Conservation (phyloP, 108 stramenopile genomes). For the Skeletonema costatum region DNA sequence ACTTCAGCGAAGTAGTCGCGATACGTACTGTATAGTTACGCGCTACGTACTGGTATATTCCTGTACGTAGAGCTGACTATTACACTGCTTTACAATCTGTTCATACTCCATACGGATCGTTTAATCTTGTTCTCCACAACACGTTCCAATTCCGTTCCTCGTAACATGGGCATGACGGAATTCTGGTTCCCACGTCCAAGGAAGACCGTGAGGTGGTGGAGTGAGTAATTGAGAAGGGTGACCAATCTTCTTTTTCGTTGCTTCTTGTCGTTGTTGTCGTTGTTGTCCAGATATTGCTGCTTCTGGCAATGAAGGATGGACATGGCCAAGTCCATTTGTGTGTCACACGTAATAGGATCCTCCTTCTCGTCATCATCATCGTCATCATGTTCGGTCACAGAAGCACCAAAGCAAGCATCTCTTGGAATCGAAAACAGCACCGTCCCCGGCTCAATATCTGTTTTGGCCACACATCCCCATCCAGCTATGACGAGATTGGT, state of each 20-base stretch:
- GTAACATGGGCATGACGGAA: conserved; percentile 7
- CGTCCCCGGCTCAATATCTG: conserved; percentile 16
- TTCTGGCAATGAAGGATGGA: background rate
- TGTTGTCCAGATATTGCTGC: background rate
- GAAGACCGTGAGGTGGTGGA: conserved; percentile 13
- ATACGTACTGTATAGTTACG: too few relatives aligned
- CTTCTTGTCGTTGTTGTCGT: background rate
- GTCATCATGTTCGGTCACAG: background rate
- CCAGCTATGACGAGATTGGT: conserved; percentile 19
- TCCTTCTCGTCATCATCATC: background rate
- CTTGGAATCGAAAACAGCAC: conserved; percentile 25
- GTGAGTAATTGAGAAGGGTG: conserved; percentile 29
- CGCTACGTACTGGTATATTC: too few relatives aligned
- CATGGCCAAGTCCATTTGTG: conserved; percentile 20
- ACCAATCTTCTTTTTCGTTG: background rate
- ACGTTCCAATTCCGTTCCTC: conserved; percentile 18
- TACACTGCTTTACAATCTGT: background rate
- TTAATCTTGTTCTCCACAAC: conserved; percentile 24
- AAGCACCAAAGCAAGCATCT: conserved; percentile 20
- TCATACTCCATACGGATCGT: conserved; percentile 9
- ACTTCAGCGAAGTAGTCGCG: too few relatives aligned
- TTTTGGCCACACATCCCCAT: conserved; percentile 34
- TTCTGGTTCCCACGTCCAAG: conserved; percentile 11
- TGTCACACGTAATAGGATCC: conserved; percentile 18
- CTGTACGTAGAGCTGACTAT: too few relatives aligned